Conservation (phyloP, 352 stramenopile species). For the Aphanomyces cochlioides region DNA sequence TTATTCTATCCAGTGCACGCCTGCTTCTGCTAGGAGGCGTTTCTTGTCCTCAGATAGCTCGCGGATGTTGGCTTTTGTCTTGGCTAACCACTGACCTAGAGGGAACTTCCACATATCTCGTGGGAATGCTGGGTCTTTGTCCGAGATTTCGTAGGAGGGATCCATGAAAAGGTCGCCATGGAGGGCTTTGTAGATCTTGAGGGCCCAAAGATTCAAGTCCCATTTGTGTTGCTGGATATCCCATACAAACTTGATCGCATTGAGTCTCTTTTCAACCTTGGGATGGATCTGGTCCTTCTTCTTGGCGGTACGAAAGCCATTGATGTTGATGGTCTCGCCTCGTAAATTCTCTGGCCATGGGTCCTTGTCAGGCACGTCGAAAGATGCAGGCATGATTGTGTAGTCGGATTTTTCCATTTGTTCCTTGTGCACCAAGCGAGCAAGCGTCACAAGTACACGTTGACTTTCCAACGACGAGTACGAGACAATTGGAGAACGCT, state of each 20-base stretch:
- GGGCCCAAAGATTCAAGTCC: conserved; percentile 41
- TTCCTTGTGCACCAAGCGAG: background rate
- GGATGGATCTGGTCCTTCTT: conserved; percentile 4
- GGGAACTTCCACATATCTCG: conserved; percentile 13
- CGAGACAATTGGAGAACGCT: background rate
- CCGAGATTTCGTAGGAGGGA: conserved; percentile 86
- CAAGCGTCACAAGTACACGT: background rate
- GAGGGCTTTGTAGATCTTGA: conserved; percentile 71
- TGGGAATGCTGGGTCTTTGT: conserved; percentile 35
- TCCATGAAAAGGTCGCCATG: conserved; percentile 86
- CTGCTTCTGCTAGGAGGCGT: background rate
- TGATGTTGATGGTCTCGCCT: conserved; percentile 10
- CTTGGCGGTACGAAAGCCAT: conserved; percentile 2
- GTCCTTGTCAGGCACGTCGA: background rate
- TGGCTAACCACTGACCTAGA: conserved; percentile 1
- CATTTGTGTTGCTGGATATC: conserved; percentile 28
- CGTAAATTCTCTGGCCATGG: background rate
- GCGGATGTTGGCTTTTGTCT: background rate
- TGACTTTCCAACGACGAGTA: conserved; percentile 12
- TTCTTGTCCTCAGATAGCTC: conserved; percentile 14
- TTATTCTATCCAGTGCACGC: background rate
- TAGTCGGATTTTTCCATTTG: conserved; percentile 5
- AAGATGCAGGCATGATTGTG: conserved; percentile 1
- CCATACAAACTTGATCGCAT: conserved; percentile 27
- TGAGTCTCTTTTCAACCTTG: conserved; percentile 8